phyloP scores from a whole-genome alignment of 2,329 filamentous ascomycete species.

The Ophiosphaerella herpotricha region DNA sequence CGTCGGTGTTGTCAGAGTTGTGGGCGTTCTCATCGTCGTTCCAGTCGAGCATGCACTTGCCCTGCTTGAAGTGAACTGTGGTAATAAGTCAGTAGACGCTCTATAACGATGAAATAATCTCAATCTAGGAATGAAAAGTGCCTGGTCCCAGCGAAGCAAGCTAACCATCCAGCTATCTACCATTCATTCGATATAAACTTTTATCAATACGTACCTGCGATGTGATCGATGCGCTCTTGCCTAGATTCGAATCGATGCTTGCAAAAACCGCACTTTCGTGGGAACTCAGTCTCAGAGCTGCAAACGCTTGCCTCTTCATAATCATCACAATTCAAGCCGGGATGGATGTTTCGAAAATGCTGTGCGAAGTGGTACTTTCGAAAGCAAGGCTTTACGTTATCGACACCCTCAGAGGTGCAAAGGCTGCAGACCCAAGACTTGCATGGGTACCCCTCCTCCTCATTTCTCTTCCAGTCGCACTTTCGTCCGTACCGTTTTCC shows the following conservation, averaged over 20 bases:
- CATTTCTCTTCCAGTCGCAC: constrained; percentile 47
- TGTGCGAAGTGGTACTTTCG: constrained; percentile 45
- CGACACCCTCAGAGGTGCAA: constrained; percentile 35
- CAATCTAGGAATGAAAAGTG: no score
- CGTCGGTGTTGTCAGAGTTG: constrained; percentile 28
- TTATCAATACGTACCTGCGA: constrained; percentile 17
- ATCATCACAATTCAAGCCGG: constrained; percentile 34
- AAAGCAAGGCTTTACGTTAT: constrained; percentile 45
- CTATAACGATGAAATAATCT: constrained; percentile 2
- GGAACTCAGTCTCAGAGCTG: constrained; percentile 41
- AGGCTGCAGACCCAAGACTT: constrained; percentile 42
- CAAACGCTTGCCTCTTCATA: constrained; percentile 40
- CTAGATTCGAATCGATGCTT: constrained; percentile 38
- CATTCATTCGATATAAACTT: neutral
- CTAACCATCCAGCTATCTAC: no score
- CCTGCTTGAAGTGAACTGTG: constrained; percentile 42
- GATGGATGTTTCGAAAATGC: constrained; percentile 47
- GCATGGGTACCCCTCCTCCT: constrained; percentile 45
- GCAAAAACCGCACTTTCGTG: constrained; percentile 44
- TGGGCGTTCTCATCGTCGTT: constrained; percentile 32
- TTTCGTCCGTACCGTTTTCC: constrained; percentile 46
- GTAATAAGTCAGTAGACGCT: no score
- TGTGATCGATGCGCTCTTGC: constrained; percentile 46
- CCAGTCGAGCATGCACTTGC: constrained; percentile 47
- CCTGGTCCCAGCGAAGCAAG: no score